phyloP scores from a whole-genome alignment of 2,329 filamentous ascomycete species.

The Trichoderma afroharzianum region DNA sequence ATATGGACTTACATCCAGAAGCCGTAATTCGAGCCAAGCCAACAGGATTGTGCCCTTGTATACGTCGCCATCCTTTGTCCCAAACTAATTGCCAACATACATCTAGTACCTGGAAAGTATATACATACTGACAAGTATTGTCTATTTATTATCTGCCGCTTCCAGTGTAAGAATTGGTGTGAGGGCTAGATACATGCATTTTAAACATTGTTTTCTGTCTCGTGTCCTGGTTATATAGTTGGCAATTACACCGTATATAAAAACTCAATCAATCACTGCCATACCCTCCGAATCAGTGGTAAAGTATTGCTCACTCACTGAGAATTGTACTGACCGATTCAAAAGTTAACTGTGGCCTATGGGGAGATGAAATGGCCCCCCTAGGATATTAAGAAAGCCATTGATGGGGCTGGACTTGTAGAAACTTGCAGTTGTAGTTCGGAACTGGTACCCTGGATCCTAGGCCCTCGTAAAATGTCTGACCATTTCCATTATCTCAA shows the following conservation, averaged over 20 bases:
- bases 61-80: not conserved
- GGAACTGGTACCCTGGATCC: not conserved
- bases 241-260: not conserved
- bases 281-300: not conserved
- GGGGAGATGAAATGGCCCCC: not conserved
- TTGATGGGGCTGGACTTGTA: not conserved
- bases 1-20: not conserved
- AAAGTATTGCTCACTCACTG: not conserved
- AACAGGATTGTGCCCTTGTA: not conserved
- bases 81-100: not conserved
- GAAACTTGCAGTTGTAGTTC: not conserved
- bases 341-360: not conserved
- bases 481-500: not conserved
- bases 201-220: not conserved
- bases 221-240: not conserved
- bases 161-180: not conserved
- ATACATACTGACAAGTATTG: not conserved
- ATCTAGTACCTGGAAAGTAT: not conserved
- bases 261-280: not conserved
- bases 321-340: not conserved
- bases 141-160: not conserved
- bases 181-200: not conserved
- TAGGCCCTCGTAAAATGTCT: not conserved
- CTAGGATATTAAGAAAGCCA: not conserved
- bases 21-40: not conserved